Percentiles rank a stretch among this genome's conserved stretches.
Conservation (phyloP, 1,284 basidiomycete genomes). For the Pseudozyma thailandica region DNA sequence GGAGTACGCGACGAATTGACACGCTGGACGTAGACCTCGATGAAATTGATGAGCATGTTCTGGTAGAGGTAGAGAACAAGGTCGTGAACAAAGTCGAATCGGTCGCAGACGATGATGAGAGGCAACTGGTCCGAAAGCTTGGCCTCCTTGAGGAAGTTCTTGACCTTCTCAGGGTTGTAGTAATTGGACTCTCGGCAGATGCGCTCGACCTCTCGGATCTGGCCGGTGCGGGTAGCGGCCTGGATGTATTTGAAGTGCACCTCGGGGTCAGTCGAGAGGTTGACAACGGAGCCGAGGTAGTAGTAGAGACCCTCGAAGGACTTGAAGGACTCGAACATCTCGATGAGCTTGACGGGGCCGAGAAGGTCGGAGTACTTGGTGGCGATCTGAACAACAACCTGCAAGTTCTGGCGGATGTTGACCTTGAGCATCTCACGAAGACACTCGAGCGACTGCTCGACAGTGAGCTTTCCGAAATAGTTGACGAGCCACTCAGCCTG, state of each 20-base stretch:
- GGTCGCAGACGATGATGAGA: slow-evolving; percentile 99
- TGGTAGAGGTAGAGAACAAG: slow-evolving; percentile 98
- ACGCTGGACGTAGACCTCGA: slow-evolving; percentile 98
- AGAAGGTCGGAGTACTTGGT: slow-evolving; percentile 99
- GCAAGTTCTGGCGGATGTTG: slow-evolving; percentile 97
- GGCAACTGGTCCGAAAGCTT: slow-evolving; percentile 96
- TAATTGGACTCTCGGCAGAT: slow-evolving; percentile 96
- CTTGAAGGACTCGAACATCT: slow-evolving; percentile 99
- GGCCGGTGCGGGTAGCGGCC: slow-evolving; percentile 96
- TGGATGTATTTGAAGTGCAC: slow-evolving; percentile 99
- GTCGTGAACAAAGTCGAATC: slow-evolving; percentile 99
- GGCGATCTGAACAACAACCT: slow-evolving; percentile 96
- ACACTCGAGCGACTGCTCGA: slow-evolving; percentile 97
- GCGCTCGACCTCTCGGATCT: slow-evolving; percentile 98
- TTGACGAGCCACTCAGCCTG: slow-evolving; percentile 95
- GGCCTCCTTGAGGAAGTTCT: slow-evolving; percentile 97
- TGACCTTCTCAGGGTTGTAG: slow-evolving; percentile 99
- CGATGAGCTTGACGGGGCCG: slow-evolving; percentile 95
- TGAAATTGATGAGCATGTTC: slow-evolving; percentile 95
- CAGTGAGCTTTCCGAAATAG: slow-evolving; percentile 96
- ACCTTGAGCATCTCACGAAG: slow-evolving; percentile 96
- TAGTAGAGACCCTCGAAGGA: slow-evolving; percentile 98
- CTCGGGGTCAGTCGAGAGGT: slow-evolving; percentile 93
- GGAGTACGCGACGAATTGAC: slow-evolving; percentile 97
- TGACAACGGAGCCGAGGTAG: slow-evolving; percentile 96